These are phyloP conservation scores for Lindgomyces ingoldianus DNA, from an alignment of 495 filamentous ascomycete species.

Conservation along the genomic window DNA sequence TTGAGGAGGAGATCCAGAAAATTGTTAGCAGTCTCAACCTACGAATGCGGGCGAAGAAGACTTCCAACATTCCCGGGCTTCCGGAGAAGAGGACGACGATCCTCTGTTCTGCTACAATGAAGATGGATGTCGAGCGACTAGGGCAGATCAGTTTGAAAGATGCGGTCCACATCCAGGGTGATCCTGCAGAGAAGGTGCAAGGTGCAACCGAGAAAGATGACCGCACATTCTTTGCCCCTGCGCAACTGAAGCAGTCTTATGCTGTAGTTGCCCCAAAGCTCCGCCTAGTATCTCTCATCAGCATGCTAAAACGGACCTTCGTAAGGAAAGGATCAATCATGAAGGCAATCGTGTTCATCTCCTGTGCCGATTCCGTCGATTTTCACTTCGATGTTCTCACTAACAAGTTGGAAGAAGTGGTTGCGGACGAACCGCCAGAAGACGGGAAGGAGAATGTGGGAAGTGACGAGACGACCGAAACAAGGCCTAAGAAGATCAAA, in stretches of 20 bases:
- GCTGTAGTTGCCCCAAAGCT: conserved; percentile 84
- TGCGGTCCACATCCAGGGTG: conserved; percentile 80
- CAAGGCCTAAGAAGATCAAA: conserved; percentile 10
- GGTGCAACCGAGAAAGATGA: conserved; percentile 47
- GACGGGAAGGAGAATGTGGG: conserved; percentile 22
- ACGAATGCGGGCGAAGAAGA: conserved; percentile 48
- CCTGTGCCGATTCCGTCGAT: conserved; percentile 93
- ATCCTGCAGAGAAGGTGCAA: conserved; percentile 54
- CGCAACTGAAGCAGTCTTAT: conserved; percentile 90
- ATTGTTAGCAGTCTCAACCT: conserved; percentile 76
- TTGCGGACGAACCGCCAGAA: conserved; percentile 30
- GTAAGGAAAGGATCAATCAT: conserved; percentile 82
- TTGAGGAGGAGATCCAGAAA: conserved; percentile 80
- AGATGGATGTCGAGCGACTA: conserved; percentile 88
- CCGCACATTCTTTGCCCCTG: conserved; percentile 77
- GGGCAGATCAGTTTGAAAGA: conserved; percentile 94
- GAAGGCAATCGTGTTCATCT: conserved; percentile 95
- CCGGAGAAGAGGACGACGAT: conserved; percentile 79
- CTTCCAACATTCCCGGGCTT: conserved; percentile 52
- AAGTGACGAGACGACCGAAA: conserved; percentile 1
- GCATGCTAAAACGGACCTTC: conserved; percentile 81
- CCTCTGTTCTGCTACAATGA: conserved; percentile 96
- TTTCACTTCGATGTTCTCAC: conserved; percentile 92
- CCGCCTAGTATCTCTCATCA: conserved; percentile 80
- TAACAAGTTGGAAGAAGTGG: conserved; percentile 39